phyloP scores from a whole-genome alignment of 2,329 filamentous ascomycete species.

The Colletotrichum sp. region DNA sequence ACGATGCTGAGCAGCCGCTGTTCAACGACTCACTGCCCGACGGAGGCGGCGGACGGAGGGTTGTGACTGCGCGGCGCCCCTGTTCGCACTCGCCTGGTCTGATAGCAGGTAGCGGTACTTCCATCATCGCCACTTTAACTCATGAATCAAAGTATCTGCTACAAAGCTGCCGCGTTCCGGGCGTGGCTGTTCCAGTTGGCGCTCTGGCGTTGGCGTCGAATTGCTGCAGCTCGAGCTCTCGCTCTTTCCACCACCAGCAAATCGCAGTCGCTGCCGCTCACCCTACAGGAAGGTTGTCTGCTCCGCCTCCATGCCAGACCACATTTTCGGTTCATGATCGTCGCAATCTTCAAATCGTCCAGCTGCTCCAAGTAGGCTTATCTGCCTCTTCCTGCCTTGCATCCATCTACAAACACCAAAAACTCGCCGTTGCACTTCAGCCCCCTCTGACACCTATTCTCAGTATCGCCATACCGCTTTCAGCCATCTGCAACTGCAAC shows the following conservation, averaged over 20 bases:
- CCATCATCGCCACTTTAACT: too few relatives aligned
- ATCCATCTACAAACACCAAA: not conserved
- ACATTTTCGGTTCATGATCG: not conserved
- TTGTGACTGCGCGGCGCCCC: not conserved
- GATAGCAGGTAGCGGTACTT: not conserved
- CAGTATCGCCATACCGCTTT: not conserved
- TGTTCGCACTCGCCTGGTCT: not conserved
- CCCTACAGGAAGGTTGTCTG: not conserved
- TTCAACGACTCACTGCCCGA: not conserved
- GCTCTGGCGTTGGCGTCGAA: not conserved
- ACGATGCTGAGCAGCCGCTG: not conserved
- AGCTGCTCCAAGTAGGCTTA: constrained; percentile 3
- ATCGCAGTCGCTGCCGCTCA: not conserved
- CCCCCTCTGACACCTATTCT: not conserved
- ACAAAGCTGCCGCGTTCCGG: not conserved
- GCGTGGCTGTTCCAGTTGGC: constrained; percentile 16
- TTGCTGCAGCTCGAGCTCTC: not conserved
- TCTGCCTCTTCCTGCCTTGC: not conserved
- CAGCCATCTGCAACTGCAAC: not conserved
- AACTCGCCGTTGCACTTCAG: not conserved
- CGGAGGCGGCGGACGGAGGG: not conserved
- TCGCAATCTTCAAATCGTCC: not conserved
- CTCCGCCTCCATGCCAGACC: constrained; percentile 4
- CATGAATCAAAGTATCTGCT: not conserved
- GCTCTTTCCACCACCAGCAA: constrained; percentile 10